Conservation (phyloP, 1,139 yeast species). For the Pichia sp. region DNA sequence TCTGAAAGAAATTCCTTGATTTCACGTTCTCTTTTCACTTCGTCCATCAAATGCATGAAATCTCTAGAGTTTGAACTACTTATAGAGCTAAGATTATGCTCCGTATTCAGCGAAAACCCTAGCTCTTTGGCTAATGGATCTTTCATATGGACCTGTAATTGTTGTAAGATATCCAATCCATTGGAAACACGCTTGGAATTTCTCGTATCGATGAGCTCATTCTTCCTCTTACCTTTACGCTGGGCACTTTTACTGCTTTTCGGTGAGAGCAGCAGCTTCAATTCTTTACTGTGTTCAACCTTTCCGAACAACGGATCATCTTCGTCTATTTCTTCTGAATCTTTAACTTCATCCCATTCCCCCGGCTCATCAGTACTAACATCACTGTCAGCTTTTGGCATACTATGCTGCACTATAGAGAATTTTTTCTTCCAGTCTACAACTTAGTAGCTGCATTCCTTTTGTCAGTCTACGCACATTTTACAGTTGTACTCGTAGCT, state of each 20-base stretch:
- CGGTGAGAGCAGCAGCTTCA: slow-evolving; percentile 9
- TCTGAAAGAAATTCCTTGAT: slow-evolving; percentile 1
- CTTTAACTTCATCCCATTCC: slow-evolving; percentile 2
- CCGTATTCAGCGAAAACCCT: slow-evolving; percentile 13
- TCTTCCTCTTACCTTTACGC: background rate
- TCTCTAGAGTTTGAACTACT: background rate
- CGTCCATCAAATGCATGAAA: slow-evolving; percentile 3
- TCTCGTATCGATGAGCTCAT: background rate
- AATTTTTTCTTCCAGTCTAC: too few relatives aligned
- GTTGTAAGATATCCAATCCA: slow-evolving; percentile 8
- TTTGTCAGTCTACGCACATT: too few relatives aligned
- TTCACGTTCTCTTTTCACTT: slow-evolving; percentile 7
- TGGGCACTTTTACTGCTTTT: background rate
- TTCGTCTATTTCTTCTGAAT: slow-evolving; percentile 10
- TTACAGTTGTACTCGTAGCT: too few relatives aligned
- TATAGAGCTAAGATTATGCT: background rate
- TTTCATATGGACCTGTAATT: slow-evolving; percentile 7
- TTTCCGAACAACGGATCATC: slow-evolving; percentile 16
- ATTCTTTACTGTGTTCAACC: slow-evolving; percentile 1
- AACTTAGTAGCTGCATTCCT: too few relatives aligned
- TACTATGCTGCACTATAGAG: background rate
- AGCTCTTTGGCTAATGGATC: slow-evolving; percentile 14
- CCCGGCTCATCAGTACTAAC: background rate
- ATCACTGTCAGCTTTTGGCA: background rate
- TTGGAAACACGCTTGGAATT: background rate